Conservation (phyloP, 345 rosid species). For the Eucalyptus camaldulensis region DNA sequence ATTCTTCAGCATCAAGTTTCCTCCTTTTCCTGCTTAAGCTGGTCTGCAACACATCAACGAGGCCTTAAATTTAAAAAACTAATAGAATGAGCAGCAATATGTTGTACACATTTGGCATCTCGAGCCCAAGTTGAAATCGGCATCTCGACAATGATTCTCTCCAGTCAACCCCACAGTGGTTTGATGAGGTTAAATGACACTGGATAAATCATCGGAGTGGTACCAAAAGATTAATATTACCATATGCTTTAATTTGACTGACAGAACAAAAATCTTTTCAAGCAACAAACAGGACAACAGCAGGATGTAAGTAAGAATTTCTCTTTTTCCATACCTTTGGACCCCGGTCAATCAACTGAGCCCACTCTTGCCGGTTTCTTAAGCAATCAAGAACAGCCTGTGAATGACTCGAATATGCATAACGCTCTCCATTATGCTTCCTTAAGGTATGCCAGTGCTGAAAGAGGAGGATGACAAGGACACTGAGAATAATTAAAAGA, state of each 20-base stretch:
- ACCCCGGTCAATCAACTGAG: constrained; percentile 95
- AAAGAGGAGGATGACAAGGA: constrained; percentile 3
- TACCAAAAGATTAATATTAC: neutral
- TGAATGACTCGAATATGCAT: constrained; percentile 94
- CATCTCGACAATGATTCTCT: neutral
- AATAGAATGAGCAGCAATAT: neutral
- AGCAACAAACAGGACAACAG: neutral
- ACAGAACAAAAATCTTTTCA: neutral
- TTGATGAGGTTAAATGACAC: neutral
- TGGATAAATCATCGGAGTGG: neutral
- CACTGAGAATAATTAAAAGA: neutral
- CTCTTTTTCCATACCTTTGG: constrained; percentile 56
- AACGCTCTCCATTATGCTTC: constrained; percentile 97
- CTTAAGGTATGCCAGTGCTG: constrained; percentile 98
- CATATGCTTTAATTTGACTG: neutral
- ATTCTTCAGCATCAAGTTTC: constrained; percentile 55
- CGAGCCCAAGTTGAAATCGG: neutral
- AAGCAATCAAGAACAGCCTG: constrained; percentile 99
- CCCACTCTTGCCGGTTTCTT: constrained; percentile 96
- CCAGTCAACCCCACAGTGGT: neutral
- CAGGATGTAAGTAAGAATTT: neutral
- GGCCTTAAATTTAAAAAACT: neutral
- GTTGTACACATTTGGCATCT: neutral
- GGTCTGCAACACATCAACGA: constrained; percentile 31
- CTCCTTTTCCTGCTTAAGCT: constrained; percentile 79